Evolutionary conservation across 352 stramenopile genomes (phyloP).

Genomic region (Phytophthora chlamydospora): DNA sequence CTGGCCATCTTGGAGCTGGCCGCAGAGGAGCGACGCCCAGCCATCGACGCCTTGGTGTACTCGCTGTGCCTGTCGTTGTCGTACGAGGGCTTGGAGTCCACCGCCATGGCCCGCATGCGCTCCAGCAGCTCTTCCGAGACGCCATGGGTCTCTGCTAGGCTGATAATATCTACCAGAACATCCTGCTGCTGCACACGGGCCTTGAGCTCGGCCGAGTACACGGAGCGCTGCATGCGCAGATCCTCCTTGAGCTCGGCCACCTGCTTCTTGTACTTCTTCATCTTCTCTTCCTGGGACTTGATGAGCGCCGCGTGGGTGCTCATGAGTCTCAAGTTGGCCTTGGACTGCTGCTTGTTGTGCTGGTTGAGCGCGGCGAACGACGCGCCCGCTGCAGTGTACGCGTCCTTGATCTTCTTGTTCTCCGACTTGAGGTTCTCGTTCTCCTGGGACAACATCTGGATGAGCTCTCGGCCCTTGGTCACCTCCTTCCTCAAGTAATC

Average conservation of each 20-base stretch:
- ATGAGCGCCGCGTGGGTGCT: constrained; percentile 86
- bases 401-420: constrained; percentile 93
- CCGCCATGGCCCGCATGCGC: constrained; percentile 62
- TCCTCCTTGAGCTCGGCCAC: constrained; percentile 84
- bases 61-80: constrained; percentile 55
- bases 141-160: constrained; percentile 58
- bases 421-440: constrained; percentile 87
- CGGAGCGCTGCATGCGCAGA: constrained; percentile 76
- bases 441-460: constrained; percentile 67
- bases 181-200: constrained; percentile 56
- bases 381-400: constrained; percentile 91
- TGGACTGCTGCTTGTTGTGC: constrained; percentile 94
- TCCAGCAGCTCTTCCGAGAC: constrained; percentile 50
- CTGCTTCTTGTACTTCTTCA: constrained; percentile 91
- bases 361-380: constrained; percentile 94
- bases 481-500: constrained; percentile 84
- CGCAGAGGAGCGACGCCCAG: constrained; percentile 23
- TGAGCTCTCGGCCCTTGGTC: constrained; percentile 73
- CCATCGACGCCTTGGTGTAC: constrained; percentile 17
- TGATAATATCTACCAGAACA: constrained; percentile 46
- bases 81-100: constrained; percentile 75
- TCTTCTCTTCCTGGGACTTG: constrained; percentile 90
- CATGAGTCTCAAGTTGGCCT: constrained; percentile 91
- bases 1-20: constrained; percentile 22
- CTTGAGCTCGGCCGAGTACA: constrained; percentile 81